phyloP scores from a whole-genome alignment of 768 basidiomycete species.

The Collybia nuda region DNA sequence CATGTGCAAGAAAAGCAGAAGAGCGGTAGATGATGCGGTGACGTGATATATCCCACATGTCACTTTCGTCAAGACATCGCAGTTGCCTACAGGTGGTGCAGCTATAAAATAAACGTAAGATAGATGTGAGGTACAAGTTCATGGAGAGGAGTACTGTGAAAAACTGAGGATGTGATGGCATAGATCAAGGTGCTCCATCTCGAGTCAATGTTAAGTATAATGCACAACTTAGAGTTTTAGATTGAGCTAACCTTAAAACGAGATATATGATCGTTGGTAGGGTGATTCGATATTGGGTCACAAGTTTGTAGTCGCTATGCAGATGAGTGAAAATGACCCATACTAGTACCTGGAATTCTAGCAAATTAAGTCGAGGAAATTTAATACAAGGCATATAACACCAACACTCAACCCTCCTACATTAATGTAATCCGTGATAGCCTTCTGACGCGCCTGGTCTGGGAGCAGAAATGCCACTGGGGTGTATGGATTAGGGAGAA shows the following conservation, averaged over 20 bases:
- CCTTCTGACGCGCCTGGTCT: slow-evolving; percentile 17
- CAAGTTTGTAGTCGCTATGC: slow-evolving; percentile 20
- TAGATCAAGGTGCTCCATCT: too few relatives aligned
- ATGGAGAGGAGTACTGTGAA: too few relatives aligned
- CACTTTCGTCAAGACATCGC: not conserved
- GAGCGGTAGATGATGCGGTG: not conserved
- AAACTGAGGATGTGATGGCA: too few relatives aligned
- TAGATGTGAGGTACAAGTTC: not conserved
- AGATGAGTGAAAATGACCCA: slow-evolving; percentile 27
- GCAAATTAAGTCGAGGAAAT: not conserved
- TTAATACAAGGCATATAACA: not conserved
- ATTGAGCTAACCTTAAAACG: slow-evolving; percentile 22
- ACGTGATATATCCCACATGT: not conserved
- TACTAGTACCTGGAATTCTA: slow-evolving; percentile 14
- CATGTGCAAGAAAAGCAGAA: not conserved
- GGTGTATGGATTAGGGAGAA: too few relatives aligned
- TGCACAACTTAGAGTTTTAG: too few relatives aligned
- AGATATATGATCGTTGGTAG: slow-evolving; percentile 22
- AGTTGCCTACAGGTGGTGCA: not conserved
- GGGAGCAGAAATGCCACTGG: slow-evolving; percentile 13
- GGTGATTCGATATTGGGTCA: slow-evolving; percentile 10
- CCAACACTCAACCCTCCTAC: slow-evolving; percentile 11
- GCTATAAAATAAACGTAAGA: not conserved
- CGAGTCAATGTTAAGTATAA: too few relatives aligned
- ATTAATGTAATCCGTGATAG: slow-evolving; percentile 20